Base-by-base conservation (phyloP, 176 grass and related monocot genomes). In the Urochloa ruziziensis region DNA sequence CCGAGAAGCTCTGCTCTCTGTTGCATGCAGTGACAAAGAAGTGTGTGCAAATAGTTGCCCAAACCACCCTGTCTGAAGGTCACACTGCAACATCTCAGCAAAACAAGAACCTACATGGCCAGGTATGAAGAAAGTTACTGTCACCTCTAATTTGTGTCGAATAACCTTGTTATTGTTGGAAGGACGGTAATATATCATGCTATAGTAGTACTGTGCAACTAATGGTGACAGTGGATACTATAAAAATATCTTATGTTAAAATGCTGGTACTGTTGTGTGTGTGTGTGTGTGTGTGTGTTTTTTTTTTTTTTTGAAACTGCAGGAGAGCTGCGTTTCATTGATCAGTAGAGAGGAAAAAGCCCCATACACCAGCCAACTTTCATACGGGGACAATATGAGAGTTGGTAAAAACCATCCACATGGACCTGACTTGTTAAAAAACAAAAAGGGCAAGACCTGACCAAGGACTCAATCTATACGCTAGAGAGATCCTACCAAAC, bases 21-120 rank as follows among this genome's bases (percentile, higher is more conserved):
- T 13, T 88, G 56, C 65, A 24, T 27, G 73, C 62, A 49, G 33
- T 70, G 5, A 83, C 80, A 6, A 51, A 83, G 79, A 88, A 88
- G 54, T 46, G 29, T 43, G 72, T 83, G 53, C 71, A 25, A 44
- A 78, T 79, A 28, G 56, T 72, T 27, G 54, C 46, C 35, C 14
- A 58, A 5, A 65, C 27, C 73, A 69, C 21, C 52, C 18, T 39
- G 17, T 33, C 56, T 4, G 67, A n/a, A 62, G 24, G 17, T 19
- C 71, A 19, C 17, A 44, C 4, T 24, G 30, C 42, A 52, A 3
- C 42, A 3, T 32, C 54, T 14, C 4, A 15, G 74, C 29, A 71
- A 79, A 37, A 16, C 51, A 70, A 51, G 32, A 79, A 71, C 15
- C 6, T 76, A 21, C 39, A 15, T 75, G 11, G 10, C 4, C 74